Percentiles rank a stretch among this genome's conserved stretches.
These are phyloP conservation scores for Filosporella fistucella DNA, from an alignment of 495 filamentous ascomycete genomes.

Conservation along the genomic window DNA sequence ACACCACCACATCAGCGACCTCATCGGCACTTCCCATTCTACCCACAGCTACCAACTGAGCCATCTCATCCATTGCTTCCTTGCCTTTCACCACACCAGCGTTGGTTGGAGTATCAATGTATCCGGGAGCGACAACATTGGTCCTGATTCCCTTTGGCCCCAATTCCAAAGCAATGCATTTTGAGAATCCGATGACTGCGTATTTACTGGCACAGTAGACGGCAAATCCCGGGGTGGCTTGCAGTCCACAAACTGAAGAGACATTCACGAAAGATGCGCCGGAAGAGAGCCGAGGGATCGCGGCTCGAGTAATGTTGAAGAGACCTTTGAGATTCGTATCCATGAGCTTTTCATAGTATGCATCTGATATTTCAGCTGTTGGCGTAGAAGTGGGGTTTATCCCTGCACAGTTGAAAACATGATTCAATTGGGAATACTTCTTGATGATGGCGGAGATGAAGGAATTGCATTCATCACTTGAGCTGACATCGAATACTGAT, in stretches of 20 bases:
- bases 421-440: slow-evolving; percentile 32
- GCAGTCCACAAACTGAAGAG: slow-evolving; percentile 37
- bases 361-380: slow-evolving; percentile 20
- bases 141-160: slow-evolving; percentile 45
- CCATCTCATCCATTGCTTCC: slow-evolving; percentile 15
- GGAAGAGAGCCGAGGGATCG: slow-evolving; percentile 18
- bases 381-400: slow-evolving; percentile 41
- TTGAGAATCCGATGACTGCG: slow-evolving; percentile 49
- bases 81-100: slow-evolving; percentile 22
- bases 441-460: slow-evolving; percentile 27
- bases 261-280: slow-evolving; percentile 31
- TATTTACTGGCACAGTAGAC: slow-evolving; percentile 51
- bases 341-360: slow-evolving; percentile 23
- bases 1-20: slow-evolving; percentile 46
- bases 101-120: slow-evolving; percentile 28
- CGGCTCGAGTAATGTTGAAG: slow-evolving; percentile 32
- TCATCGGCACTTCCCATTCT: slow-evolving; percentile 48
- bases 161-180: slow-evolving; percentile 50
- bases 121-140: slow-evolving; percentile 51
- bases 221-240: slow-evolving; percentile 30
- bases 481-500: slow-evolving; percentile 34
- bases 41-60: slow-evolving; percentile 1
- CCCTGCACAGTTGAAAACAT: slow-evolving; percentile 50
- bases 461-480: slow-evolving; percentile 18
- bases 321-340: slow-evolving; percentile 29